phyloP scores from a whole-genome alignment of 805 yeast species.

The Ogataea philodendri region DNA sequence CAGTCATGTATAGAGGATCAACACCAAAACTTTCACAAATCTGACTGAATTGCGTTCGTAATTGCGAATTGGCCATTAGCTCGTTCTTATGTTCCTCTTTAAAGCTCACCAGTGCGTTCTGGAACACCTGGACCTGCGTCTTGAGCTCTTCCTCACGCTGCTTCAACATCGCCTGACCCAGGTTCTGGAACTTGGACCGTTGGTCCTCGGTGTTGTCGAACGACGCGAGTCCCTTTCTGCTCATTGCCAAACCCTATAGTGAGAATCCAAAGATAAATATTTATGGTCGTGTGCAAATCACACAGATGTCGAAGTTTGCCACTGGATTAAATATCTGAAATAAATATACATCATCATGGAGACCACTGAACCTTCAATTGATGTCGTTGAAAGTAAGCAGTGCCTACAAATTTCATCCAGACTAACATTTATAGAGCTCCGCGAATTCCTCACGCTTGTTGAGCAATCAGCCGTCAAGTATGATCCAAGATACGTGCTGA shows the following conservation, averaged over 20 bases:
- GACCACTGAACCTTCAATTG: constrained; percentile 6
- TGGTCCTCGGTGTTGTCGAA: constrained; percentile 23
- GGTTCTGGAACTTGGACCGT: constrained; percentile 41
- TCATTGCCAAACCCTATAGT: constrained; percentile 21
- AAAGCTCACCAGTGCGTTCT: constrained; percentile 70
- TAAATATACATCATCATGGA: constrained; percentile 7
- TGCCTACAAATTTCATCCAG: background rate
- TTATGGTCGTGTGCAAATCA: constrained; percentile 10
- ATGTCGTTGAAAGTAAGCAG: constrained; percentile 19
- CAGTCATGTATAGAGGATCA: constrained; percentile 61
- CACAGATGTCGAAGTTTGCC: constrained; percentile 13
- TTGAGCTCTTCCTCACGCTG: constrained; percentile 59
- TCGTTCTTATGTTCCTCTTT: constrained; percentile 70
- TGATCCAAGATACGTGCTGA: constrained; percentile 86
- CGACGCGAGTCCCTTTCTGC: constrained; percentile 31
- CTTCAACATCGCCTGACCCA: constrained; percentile 51
- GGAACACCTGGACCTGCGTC: constrained; percentile 75
- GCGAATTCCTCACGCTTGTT: constrained; percentile 25
- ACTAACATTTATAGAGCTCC: constrained; percentile 19
- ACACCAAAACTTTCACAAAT: constrained; percentile 81
- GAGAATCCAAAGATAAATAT: background rate
- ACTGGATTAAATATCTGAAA: constrained; percentile 10
- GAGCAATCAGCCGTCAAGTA: constrained; percentile 45
- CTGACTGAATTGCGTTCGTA: constrained; percentile 68
- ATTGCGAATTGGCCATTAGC: constrained; percentile 58